Base-by-base conservation (phyloP, 2,329 filamentous ascomycete genomes). In the Curvularia sp. region DNA sequence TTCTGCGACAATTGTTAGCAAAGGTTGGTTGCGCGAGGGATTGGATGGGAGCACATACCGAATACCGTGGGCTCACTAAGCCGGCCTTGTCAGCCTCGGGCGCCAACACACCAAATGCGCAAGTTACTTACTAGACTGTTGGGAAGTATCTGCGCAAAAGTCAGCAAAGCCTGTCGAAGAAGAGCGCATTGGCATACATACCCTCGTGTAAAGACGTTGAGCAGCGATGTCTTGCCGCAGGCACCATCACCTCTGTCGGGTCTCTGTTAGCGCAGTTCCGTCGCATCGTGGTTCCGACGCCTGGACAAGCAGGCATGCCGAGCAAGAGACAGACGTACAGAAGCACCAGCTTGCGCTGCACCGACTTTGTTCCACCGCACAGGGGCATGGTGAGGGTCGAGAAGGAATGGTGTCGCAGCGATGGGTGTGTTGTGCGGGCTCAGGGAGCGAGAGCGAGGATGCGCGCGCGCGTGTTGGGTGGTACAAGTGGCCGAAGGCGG, bases 151-250 rank as follows among this genome's bases (percentile, higher is more conserved):
- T 94, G 61, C 26, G 57, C 47, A 41, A 49, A 28, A 33, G 52
- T 70, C 57, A 72, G 66, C 59, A 39, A 61, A 47, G 47, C 51
- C 13, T n/a, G 9, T 15, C n/a, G 20, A 10, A n/a, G 10, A 44
- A 53, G 4, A 3, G 31, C 33, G 39, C 24, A 24, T 18, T 13
- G n/a, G 41, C 80, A 70, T 53, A 82, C 87, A 70, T 82, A 96
- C 90, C 94, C 94, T 90, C 94, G 88, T 68, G 95, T 99, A 81
- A 99, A 99, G 78, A 99, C 95, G 78, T 99, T 99, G 72, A 99
- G 82, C 74, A 98, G 81, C 65, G 93, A 97, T 55, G 95, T 99
- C 85, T 99, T 99, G 76, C 94, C 94, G 79, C 91, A 96, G 70
- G 94, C 94, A 84, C 94, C 94, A 77, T 98, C 94, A 72, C 94